Percentiles rank a stretch among this genome's conserved stretches.
These are phyloP conservation scores for Penicillium antarcticum DNA, from an alignment of 495 filamentous ascomycete genomes.

Conservation along the genomic window DNA sequence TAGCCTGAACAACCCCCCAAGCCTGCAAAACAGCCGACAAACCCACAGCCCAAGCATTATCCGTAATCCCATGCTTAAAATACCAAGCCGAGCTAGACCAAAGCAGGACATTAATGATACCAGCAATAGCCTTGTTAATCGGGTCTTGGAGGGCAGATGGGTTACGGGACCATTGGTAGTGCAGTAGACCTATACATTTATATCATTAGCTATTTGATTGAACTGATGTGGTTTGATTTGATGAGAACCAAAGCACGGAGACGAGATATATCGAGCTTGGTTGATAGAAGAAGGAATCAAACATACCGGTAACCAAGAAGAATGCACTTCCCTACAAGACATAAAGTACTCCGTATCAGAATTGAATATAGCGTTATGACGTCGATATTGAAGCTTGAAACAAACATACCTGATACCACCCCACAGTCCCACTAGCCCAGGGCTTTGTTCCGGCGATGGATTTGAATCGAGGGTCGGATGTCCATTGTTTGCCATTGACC, in stretches of 20 bases:
- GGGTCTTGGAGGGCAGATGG: slow-evolving; percentile 23
- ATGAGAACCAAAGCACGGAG: too few species aligned
- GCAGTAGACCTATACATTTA: slow-evolving; percentile 19
- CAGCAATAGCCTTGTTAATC: slow-evolving; percentile 26
- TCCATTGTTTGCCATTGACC: slow-evolving; percentile 24
- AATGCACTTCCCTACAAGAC: slow-evolving; percentile 29
- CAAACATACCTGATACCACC: slow-evolving; percentile 30
- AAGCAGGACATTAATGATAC: slow-evolving; percentile 24
- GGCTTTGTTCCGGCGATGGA: slow-evolving; percentile 18
- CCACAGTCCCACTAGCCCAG: slow-evolving; percentile 27
- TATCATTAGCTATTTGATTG: too few species aligned
- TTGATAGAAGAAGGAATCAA: not conserved
- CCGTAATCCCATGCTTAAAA: slow-evolving; percentile 22
- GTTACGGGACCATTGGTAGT: slow-evolving; percentile 30
- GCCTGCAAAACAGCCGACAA: slow-evolving; percentile 26
- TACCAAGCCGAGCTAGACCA: slow-evolving; percentile 32
- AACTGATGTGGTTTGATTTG: too few species aligned
- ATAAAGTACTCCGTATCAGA: not conserved
- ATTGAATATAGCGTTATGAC: too few species aligned
- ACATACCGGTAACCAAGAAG: slow-evolving; percentile 23
- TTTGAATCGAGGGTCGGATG: slow-evolving; percentile 23
- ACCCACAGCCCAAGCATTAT: slow-evolving; percentile 19
- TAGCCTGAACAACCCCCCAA: slow-evolving; percentile 16
- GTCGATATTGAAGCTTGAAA: too few species aligned
- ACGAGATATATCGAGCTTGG: too few species aligned